These are phyloP conservation scores for Cladosporium sp. DNA, from an alignment of 2,329 filamentous ascomycete species.

Conservation along the genomic window DNA sequence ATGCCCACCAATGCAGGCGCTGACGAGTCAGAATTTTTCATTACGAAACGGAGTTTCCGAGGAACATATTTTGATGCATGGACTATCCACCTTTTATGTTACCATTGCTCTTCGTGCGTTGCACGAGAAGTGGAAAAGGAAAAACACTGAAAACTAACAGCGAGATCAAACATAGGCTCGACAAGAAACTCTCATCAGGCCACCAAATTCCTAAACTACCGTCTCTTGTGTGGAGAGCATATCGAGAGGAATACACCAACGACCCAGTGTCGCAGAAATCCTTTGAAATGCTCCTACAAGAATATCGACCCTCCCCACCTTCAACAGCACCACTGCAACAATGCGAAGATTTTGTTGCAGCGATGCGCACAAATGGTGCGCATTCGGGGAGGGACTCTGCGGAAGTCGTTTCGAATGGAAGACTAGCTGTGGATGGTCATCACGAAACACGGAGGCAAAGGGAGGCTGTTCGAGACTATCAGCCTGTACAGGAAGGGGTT, in stretches of 20 bases:
- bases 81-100: background rate
- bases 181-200: background rate
- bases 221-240: background rate
- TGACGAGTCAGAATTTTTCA: background rate
- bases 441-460: no score
- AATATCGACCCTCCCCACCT: background rate
- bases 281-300: background rate
- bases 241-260: background rate
- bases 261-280: background rate
- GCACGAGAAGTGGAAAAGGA: background rate
- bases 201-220: background rate
- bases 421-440: no score
- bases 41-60: no score
- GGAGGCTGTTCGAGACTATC: no score
- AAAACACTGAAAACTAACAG: background rate
- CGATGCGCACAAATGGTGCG: no score
- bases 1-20: background rate
- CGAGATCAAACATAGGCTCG: background rate
- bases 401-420: no score
- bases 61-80: background rate
- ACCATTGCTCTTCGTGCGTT: no score
- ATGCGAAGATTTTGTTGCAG: no score
- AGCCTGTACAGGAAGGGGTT: background rate
- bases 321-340: no score
- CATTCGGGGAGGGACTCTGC: no score